Evolutionary conservation across 768 basidiomycete genomes (phyloP).

Genomic region (Lentinula lateritia): DNA sequence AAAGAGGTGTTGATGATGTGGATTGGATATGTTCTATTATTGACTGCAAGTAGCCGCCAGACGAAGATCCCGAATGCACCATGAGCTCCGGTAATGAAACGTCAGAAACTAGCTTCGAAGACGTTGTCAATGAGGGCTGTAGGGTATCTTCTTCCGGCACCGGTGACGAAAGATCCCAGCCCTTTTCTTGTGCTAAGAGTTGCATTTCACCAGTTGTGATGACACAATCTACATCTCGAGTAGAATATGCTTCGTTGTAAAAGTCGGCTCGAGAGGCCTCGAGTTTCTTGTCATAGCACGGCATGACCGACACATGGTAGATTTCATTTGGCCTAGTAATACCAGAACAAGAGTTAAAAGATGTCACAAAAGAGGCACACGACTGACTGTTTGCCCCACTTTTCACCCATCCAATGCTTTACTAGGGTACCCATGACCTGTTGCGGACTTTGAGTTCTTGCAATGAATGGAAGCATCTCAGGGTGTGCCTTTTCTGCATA

Average conservation of each 20-base stretch:
- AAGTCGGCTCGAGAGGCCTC: slow-evolving; percentile 96
- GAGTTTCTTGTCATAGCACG: slow-evolving; percentile 99
- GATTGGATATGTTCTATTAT: slow-evolving; percentile 54
- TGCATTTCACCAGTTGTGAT: slow-evolving; percentile 95
- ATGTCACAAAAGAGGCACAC: background rate
- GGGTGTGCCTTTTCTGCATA: slow-evolving; percentile 97
- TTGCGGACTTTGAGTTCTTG: slow-evolving; percentile 86
- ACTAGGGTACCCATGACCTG: slow-evolving; percentile 92
- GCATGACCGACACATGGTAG: slow-evolving; percentile 98
- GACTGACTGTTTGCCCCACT: slow-evolving; percentile 66
- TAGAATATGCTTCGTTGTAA: slow-evolving; percentile 73
- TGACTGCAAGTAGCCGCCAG: slow-evolving; percentile 87
- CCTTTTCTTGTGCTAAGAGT: slow-evolving; percentile 74
- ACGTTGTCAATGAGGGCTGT: slow-evolving; percentile 20
- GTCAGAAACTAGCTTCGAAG: slow-evolving; percentile 11
- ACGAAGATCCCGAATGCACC: slow-evolving; percentile 77
- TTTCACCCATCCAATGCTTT: slow-evolving; percentile 76
- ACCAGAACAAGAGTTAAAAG: background rate
- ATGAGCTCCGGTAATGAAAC: slow-evolving; percentile 64
- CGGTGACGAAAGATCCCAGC: slow-evolving; percentile 64
- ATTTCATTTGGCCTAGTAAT: slow-evolving; percentile 69
- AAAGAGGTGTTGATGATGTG: slow-evolving; percentile 38
- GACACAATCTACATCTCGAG: slow-evolving; percentile 95
- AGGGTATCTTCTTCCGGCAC: slow-evolving; percentile 41
- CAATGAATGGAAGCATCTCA: slow-evolving; percentile 89